Base-by-base conservation (phyloP, 129 eudicot species). In the Smallanthus sonchifolius region DNA sequence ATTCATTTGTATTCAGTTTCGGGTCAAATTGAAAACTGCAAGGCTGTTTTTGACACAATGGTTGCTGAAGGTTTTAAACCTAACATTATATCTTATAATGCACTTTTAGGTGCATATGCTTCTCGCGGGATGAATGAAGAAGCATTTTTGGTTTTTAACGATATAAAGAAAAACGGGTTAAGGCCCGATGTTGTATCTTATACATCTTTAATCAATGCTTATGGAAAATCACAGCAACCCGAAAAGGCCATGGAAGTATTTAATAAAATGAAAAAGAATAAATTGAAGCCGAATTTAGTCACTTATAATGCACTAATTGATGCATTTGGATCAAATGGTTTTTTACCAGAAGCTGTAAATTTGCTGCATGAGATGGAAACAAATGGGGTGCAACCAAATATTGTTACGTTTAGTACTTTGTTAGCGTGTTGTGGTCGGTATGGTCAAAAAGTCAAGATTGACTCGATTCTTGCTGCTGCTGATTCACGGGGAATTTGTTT, bases 271-370 rank as follows among this genome's bases (percentile, higher is more conserved):
- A 88, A 78, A 76, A 80, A 55, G 72, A 83, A 90, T 60, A 81
- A 88, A 32, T 74, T 80, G 76, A 90, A 85, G 78, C 99, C 99
- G 15, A 91, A 94, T 73, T 6, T 94, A 48, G 88, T 94, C 30
- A 86, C 84, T 76, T 94, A 88, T 74, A 94, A 94, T 77, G 97
- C 97, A 2, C 75, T 94, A n/a, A 91, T 94, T 66, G 98, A 94
- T 74, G 98, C 98, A 3, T 87, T 86, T 85, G 98, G 98, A 69
- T 94, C 98, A 30, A 90, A 77, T 68, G 91, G 97, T 20, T 73
- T 79, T 57, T 65, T 94, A 76, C 83, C 86, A 47, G 87, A 90
- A 85, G 98, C 97, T 24, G 92, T 90, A 38, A 91, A 86, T 20
- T 78, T 94, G 83, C 75, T 94, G 70, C 96, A 68, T 66, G 98